Percentiles rank a stretch among this genome's conserved stretches.
Evolutionary conservation across 1,284 basidiomycete species (phyloP).

Genomic region (Pseudozyma pruni): DNA sequence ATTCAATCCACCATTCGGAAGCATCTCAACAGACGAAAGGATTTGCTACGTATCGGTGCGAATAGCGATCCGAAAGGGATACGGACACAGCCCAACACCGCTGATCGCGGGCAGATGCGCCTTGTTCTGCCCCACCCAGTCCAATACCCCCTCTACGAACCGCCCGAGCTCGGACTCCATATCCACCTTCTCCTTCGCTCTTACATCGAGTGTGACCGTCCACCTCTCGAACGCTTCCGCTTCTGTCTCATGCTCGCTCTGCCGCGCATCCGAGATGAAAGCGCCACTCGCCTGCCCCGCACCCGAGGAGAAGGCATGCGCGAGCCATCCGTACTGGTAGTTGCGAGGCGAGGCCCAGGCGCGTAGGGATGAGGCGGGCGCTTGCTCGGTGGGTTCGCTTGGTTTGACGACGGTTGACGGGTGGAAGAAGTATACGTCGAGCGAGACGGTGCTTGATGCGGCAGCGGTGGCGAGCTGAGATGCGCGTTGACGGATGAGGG

Average conservation of each 20-base stretch:
- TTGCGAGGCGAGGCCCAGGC: slow-evolving; percentile 28
- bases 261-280: not conserved
- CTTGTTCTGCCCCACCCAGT: slow-evolving; percentile 24
- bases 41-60: too few species aligned
- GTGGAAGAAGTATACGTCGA: slow-evolving; percentile 10
- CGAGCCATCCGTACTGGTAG: slow-evolving; percentile 40
- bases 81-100: slow-evolving; percentile 17
- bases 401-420: too few species aligned
- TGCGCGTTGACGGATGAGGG: slow-evolving; percentile 6
- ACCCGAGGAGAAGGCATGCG: slow-evolving; percentile 36
- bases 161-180: not conserved
- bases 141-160: slow-evolving; percentile 8
- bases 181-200: not conserved
- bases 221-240: slow-evolving; percentile 22
- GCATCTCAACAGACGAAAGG: too few species aligned
- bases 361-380: slow-evolving; percentile 12
- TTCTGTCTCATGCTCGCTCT: not conserved
- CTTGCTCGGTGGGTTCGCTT: too few species aligned
- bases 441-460: not conserved
- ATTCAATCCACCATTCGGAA: too few species aligned
- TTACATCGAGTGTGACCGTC: slow-evolving; percentile 10
- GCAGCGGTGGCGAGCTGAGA: not conserved
- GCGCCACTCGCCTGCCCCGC: slow-evolving; percentile 20
- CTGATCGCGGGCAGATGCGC: slow-evolving; percentile 27
- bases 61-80: slow-evolving; percentile 9